These are phyloP conservation scores for Crataegus laevigata DNA, from an alignment of 306 rosid genomes.

Conservation along the genomic window DNA sequence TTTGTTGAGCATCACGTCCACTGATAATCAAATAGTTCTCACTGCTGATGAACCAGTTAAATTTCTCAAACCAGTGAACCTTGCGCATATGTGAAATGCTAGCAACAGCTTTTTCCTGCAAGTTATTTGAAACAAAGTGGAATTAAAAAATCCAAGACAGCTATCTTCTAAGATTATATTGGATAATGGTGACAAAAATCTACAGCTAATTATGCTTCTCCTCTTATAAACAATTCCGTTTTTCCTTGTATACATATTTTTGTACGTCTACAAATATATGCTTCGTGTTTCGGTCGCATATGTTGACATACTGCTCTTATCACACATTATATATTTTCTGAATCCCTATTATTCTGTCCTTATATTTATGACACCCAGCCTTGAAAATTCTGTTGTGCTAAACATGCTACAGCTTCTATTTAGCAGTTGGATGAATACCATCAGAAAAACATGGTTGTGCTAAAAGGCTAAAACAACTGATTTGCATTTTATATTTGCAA, in stretches of 20 bases:
- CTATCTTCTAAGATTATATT: neutral
- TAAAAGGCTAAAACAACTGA: neutral
- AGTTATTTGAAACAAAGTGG: slow-evolving; percentile 7
- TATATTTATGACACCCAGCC: neutral
- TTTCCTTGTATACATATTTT: neutral
- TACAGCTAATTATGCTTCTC: neutral
- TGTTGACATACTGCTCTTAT: neutral
- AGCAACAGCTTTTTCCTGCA: slow-evolving; percentile 92
- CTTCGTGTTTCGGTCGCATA: neutral
- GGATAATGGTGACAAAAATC: neutral
- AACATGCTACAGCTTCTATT: neutral
- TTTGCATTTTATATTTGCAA: neutral
- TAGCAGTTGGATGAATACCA: neutral
- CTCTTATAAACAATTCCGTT: neutral
- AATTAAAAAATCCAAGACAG: neutral
- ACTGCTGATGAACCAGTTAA: slow-evolving; percentile 95
- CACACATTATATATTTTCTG: neutral
- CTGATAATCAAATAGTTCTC: slow-evolving; percentile 97
- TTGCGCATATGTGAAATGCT: slow-evolving; percentile 93
- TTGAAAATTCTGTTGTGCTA: neutral
- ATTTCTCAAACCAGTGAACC: slow-evolving; percentile 99
- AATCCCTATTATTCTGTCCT: neutral
- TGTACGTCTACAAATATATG: neutral
- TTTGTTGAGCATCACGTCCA: slow-evolving; percentile 98
- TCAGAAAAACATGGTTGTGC: neutral